phyloP scores from a whole-genome alignment of 192 early-diverging fungal genomes.

The Coemansia erecta region DNA sequence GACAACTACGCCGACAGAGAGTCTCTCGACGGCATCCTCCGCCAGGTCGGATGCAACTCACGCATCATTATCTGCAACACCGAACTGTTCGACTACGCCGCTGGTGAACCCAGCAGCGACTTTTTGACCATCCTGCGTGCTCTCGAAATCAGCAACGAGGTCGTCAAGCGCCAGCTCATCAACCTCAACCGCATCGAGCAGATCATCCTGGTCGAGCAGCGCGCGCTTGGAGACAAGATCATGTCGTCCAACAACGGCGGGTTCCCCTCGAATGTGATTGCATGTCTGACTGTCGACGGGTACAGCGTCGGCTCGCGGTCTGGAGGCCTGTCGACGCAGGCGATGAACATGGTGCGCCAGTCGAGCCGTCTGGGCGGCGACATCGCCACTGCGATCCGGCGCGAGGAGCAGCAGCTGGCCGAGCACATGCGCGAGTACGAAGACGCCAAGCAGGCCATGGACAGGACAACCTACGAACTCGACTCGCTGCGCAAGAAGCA shows the following conservation, averaged over 20 bases:
- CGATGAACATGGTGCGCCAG: constrained; percentile 35
- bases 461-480: constrained; percentile 22
- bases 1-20: constrained; percentile 62
- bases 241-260: constrained; percentile 54
- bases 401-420: constrained; percentile 27
- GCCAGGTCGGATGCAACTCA: constrained; percentile 47
- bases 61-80: constrained; percentile 61
- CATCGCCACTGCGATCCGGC: constrained; percentile 40
- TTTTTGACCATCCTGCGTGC: constrained; percentile 65
- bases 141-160: constrained; percentile 62
- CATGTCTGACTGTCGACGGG: constrained; percentile 60
- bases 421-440: constrained; percentile 10
- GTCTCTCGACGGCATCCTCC: constrained; percentile 57
- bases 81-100: constrained; percentile 67
- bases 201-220: constrained; percentile 62
- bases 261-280: constrained; percentile 61
- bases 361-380: constrained; percentile 57
- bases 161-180: constrained; percentile 74
- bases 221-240: constrained; percentile 39
- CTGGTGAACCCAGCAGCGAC: constrained; percentile 60
- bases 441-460: not conserved
- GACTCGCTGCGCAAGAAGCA: constrained; percentile 34
- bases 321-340: constrained; percentile 48
- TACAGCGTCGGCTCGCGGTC: constrained; percentile 60
- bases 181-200: constrained; percentile 66